Base-by-base conservation (phyloP, 805 yeast species). In the Candida ponderosae region DNA sequence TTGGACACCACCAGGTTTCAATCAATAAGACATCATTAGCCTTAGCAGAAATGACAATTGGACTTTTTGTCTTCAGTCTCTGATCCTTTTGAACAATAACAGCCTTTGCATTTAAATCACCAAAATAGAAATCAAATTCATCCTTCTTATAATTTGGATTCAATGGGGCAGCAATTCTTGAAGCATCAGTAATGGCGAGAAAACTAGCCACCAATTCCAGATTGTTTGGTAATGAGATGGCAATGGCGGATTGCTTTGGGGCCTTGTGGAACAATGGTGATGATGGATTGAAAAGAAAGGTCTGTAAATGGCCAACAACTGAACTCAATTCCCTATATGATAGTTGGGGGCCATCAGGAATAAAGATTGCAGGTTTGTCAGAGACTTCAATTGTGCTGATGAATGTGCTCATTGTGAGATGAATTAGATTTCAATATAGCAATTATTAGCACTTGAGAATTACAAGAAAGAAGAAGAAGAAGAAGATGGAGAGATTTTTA, bases 161-260 rank as follows among this genome's bases (percentile, higher is more conserved):
- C 52, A 81, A 61, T 13, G 89, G 89, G 2, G 86, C 83, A 17
- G 81, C 82, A 32, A 80, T 63, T 45, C 72, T 63, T 1, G 76
- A 71, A 21, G 74, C 66, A 43, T 72, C 68, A 2, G 84, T 72
- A 19, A 70, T 62, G 2, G 78, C 80, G 18, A 81, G 54, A 50
- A 78, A 81, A 2, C 73, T 59, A 9, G 69, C 66, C 1, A 72
- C 66, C 36, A 78, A 70, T 47, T 81, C 88, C 18, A 81, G 50
- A 4, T 74, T 60, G 52, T 81, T 81, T 21, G 79, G 76, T 40
- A 81, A 57, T 1, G 83, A 66, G 18, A 80, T 77, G 0, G 82
- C 80, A 30, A 78, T 63, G 3, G 75, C 67, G 4, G 68, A 51
- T 45, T 72, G 74, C 31, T 58, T 50, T 7, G 46, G 44, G 5